Percentiles rank a stretch among this genome's conserved stretches.
phyloP scores from a whole-genome alignment of 2,329 filamentous ascomycete genomes.

The Botrytis porri region DNA sequence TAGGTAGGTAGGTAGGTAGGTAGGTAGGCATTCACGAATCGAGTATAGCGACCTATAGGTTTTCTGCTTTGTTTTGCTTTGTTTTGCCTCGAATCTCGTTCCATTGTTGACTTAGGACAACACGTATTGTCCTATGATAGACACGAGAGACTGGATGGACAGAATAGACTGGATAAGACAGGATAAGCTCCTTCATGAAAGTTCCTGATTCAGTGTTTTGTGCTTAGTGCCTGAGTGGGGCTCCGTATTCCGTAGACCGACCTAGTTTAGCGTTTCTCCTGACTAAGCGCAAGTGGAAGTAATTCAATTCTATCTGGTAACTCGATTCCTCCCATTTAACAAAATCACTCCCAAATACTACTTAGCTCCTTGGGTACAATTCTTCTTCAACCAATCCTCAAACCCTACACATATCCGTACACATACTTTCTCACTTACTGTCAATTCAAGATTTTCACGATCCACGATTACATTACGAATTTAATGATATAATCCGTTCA shows the following conservation, averaged over 20 bases:
- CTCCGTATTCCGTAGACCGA: neutral
- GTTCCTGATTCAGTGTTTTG: neutral
- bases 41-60: neutral
- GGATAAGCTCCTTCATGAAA: neutral
- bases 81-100: neutral
- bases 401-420: neutral
- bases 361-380: neutral
- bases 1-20: neutral
- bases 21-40: neutral
- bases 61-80: neutral
- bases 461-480: constrained; percentile 21
- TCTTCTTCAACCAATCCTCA: constrained; percentile 1
- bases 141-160: neutral
- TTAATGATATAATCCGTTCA: constrained; percentile 18
- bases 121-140: neutral
- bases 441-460: constrained; percentile 5
- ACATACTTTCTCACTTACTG: neutral
- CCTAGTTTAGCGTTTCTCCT: neutral
- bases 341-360: constrained; percentile 1
- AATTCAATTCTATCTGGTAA: neutral
- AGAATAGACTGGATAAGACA: neutral
- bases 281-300: neutral
- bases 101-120: neutral
- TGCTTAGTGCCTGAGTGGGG: neutral
- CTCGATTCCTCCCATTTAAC: neutral